Percentiles rank a stretch among this genome's conserved stretches.
These are phyloP conservation scores for Colletotrichum lentis DNA, from an alignment of 2,329 filamentous ascomycete species.

Conservation along the genomic window DNA sequence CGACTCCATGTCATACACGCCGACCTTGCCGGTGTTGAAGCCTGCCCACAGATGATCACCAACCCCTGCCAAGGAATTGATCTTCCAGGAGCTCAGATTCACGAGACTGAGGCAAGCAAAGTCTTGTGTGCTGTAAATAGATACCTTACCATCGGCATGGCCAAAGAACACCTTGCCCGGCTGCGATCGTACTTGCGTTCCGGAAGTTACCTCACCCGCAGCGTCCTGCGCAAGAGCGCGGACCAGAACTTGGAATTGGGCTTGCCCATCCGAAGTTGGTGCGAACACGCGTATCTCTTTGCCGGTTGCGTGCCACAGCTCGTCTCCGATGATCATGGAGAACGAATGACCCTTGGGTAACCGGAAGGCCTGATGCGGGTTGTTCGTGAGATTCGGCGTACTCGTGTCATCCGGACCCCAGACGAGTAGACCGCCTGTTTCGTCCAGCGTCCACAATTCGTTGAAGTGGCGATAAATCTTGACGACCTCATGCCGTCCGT, in stretches of 20 bases:
- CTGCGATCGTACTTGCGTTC: slow-evolving; percentile 76
- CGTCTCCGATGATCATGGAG: slow-evolving; percentile 84
- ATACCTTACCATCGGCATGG: slow-evolving; percentile 92
- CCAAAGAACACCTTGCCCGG: slow-evolving; percentile 87
- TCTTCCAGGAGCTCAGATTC: slow-evolving; percentile 92
- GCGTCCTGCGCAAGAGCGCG: slow-evolving; percentile 74
- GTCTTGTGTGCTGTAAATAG: slow-evolving; percentile 83
- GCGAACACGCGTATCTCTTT: slow-evolving; percentile 88
- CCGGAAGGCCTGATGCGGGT: slow-evolving; percentile 76
- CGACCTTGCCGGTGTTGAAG: slow-evolving; percentile 93
- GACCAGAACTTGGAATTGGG: slow-evolving; percentile 78
- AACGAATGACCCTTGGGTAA: slow-evolving; percentile 84
- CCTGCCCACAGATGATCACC: slow-evolving; percentile 89
- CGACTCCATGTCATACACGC: slow-evolving; percentile 84
- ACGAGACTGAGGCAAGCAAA: slow-evolving; percentile 81
- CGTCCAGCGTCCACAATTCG: slow-evolving; percentile 94
- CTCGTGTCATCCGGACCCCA: slow-evolving; percentile 81
- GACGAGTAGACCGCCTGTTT: slow-evolving; percentile 83
- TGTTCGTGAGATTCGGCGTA: slow-evolving; percentile 76
- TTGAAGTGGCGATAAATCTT: slow-evolving; percentile 87
- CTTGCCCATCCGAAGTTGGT: slow-evolving; percentile 72
- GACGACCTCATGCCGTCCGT: slow-evolving; percentile 80
- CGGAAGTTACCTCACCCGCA: slow-evolving; percentile 87
- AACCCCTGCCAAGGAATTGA: slow-evolving; percentile 83
- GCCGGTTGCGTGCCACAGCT: slow-evolving; percentile 87